Evolutionary conservation across 2,329 filamentous ascomycete genomes (phyloP).

Genomic region (Uncinocarpus reesii): DNA sequence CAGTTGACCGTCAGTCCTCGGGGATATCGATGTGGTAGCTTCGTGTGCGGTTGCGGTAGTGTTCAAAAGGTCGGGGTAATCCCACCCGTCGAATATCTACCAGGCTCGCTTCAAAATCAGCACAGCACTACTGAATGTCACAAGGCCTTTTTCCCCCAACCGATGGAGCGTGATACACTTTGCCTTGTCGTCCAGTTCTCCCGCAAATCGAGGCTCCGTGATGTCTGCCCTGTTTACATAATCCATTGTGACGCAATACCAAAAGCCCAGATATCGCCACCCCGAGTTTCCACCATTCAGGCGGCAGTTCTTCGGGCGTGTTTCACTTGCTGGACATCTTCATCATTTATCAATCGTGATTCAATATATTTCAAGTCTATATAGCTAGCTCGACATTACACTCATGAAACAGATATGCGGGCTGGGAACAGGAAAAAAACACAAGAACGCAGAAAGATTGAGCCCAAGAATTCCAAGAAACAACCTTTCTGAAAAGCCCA

Average conservation of each 20-base stretch:
- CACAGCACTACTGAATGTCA: neutral
- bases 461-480: neutral
- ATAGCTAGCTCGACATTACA: constrained; percentile 4
- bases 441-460: neutral
- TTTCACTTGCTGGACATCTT: too few species aligned
- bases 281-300: too few species aligned
- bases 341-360: neutral
- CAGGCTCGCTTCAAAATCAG: neutral
- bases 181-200: neutral
- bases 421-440: neutral
- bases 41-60: too few species aligned
- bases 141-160: neutral
- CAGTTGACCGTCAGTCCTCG: too few species aligned
- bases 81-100: too few species aligned
- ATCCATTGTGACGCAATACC: neutral
- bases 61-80: too few species aligned
- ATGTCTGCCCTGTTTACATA: neutral
- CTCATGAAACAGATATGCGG: neutral
- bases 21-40: too few species aligned
- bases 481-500: neutral
- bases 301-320: too few species aligned
- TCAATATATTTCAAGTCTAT: constrained; percentile 3
- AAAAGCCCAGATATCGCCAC: too few species aligned
- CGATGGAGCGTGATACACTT: neutral
- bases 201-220: neutral